Evolutionary conservation across 768 basidiomycete species (phyloP), one percentile per base, ranked within the genome.

Genomic region (Lactarius evosmus): DNA sequence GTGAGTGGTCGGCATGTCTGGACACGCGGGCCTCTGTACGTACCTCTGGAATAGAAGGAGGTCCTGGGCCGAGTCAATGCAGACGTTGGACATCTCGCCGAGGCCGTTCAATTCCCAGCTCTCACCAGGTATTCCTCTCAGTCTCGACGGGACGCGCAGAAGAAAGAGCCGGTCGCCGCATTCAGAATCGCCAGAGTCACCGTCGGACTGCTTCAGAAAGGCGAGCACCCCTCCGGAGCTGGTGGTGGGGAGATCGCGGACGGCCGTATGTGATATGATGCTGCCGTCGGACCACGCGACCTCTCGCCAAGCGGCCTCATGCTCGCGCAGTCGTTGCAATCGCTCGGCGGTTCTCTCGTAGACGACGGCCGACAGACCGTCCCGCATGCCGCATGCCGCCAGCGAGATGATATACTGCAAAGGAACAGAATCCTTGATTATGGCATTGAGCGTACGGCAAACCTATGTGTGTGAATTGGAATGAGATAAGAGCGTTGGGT

Each of bases 141-240:
- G 49, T n/a, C 30, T 55, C 19, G 63, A 65, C 17, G 63, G 58
- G 30, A 65, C 12, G 25, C 63, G 63, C 14, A 65, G 22, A 33
- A 65, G 58, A 1, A 56, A 56, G 17, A 65, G 46, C 12, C 36
- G 27, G 22, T 65, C 58, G 12, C 58, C 54, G 12, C 16, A 7
- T 16, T 56, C 58, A 5, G 30, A 7, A 17, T 60, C 36, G 12
- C 36, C 58, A 4, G 29, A 2, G 1, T 16, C 30, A 2, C 19
- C 46, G 1, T 50, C 54, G 29, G 34, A 60, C 9, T 41, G 53
- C 14, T 40, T 59, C 29, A 60, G 36, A 53, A 65, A 65, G 19
- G 63, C 63, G 50, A 65, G 63, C 34, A 65, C 63, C 27, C 63
- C 46, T 4, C 63, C 63, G 46, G 63, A 65, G 54, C 60, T 60